phyloP scores from a whole-genome alignment of 2,329 filamentous ascomycete genomes.

The Epichloe hybrida region DNA sequence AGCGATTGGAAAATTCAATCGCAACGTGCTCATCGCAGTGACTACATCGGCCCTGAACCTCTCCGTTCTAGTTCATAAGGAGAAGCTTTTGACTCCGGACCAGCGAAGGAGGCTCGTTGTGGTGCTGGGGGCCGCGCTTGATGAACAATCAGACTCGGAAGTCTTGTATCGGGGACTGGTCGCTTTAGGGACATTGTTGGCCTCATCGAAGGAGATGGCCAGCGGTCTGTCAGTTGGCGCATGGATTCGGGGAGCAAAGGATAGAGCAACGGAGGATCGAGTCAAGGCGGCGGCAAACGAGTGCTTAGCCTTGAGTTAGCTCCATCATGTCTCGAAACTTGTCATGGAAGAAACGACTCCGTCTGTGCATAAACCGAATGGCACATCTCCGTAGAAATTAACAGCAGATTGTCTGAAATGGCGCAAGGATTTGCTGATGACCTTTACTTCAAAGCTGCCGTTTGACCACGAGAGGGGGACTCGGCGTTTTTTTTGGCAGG shows the following conservation, averaged over 20 bases:
- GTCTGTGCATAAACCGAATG: neutral
- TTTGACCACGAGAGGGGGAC: neutral
- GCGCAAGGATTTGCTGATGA: neutral
- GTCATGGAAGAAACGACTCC: neutral
- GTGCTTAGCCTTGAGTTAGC: slow-evolving; percentile 18
- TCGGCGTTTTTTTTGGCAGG: too few relatives aligned
- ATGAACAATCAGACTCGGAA: slow-evolving; percentile 61
- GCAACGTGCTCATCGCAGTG: slow-evolving; percentile 70
- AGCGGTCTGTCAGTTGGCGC: slow-evolving; percentile 27
- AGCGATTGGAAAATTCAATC: slow-evolving; percentile 45
- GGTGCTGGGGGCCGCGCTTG: slow-evolving; percentile 49
- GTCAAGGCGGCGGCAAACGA: slow-evolving; percentile 35
- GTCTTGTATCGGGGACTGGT: slow-evolving; percentile 73
- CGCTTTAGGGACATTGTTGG: slow-evolving; percentile 62
- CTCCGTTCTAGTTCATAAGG: slow-evolving; percentile 50
- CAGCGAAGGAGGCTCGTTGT: slow-evolving; percentile 36
- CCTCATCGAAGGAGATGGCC: slow-evolving; percentile 31
- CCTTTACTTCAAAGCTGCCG: too few relatives aligned
- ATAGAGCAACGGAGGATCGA: slow-evolving; percentile 30
- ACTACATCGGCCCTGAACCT: slow-evolving; percentile 79
- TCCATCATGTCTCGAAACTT: neutral
- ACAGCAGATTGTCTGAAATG: neutral
- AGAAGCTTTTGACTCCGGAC: slow-evolving; percentile 24
- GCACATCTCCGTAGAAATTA: neutral
- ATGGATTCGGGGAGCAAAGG: slow-evolving; percentile 29